These are phyloP conservation scores for Lophiostoma macrostomum DNA, from an alignment of 495 filamentous ascomycete species.

Conservation along the genomic window DNA sequence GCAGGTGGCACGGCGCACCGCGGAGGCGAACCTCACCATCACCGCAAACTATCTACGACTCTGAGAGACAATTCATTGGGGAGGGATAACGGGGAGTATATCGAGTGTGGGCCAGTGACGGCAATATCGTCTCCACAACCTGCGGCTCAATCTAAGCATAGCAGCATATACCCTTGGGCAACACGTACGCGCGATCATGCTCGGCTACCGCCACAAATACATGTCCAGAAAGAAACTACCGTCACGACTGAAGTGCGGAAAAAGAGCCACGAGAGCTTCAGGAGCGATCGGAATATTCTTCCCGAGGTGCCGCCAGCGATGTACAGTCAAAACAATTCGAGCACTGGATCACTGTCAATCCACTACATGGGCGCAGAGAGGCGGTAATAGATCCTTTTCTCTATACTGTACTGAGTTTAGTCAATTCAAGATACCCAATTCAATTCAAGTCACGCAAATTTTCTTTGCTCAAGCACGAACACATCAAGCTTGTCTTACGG, in stretches of 20 bases:
- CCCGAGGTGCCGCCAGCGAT: not conserved
- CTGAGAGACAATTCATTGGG: not conserved
- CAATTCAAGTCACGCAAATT: too few relatives aligned
- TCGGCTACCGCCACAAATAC: slow-evolving; percentile 8
- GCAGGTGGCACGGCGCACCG: slow-evolving; percentile 11
- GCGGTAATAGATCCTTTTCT: too few relatives aligned
- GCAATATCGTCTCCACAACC: slow-evolving; percentile 8
- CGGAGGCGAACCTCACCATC: not conserved
- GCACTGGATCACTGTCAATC: too few relatives aligned
- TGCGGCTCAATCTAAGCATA: not conserved
- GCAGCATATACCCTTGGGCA: slow-evolving; percentile 7
- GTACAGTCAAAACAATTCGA: too few relatives aligned
- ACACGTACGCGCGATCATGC: not conserved
- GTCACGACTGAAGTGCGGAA: slow-evolving; percentile 15
- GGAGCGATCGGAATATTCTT: slow-evolving; percentile 10
- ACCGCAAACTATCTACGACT: not conserved
- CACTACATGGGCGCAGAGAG: too few relatives aligned
- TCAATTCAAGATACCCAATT: too few relatives aligned
- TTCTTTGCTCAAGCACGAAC: too few relatives aligned
- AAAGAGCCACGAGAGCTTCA: slow-evolving; percentile 9
- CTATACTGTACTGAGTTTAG: too few relatives aligned
- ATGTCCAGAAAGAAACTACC: slow-evolving; percentile 23
- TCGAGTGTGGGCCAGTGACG: slow-evolving; percentile 12
- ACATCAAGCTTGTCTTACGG: too few relatives aligned
- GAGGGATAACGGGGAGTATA: not conserved